Conservation (phyloP, 805 yeast species). For the Alloascoidea africana region DNA sequence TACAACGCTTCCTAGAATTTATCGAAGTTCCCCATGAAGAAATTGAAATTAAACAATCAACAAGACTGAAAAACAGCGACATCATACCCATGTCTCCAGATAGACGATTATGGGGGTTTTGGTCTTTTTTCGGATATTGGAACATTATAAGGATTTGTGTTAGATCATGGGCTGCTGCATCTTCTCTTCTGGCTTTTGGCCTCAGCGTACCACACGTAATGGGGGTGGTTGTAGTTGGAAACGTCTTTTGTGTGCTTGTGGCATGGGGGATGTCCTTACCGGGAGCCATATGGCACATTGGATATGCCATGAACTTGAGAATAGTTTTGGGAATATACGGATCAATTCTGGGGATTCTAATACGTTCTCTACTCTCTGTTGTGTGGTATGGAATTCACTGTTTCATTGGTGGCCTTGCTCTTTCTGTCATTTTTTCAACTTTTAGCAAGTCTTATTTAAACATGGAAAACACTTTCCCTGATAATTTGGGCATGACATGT, state of each 20-base stretch:
- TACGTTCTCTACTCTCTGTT: slow-evolving; percentile 27
- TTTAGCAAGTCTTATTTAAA: no score
- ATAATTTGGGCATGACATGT: slow-evolving; percentile 26
- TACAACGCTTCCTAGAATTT: no score
- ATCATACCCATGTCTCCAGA: slow-evolving; percentile 28
- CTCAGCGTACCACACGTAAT: slow-evolving; percentile 27
- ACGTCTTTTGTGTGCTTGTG: slow-evolving; percentile 22
- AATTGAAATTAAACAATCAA: no score
- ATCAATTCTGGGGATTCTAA: slow-evolving; percentile 25
- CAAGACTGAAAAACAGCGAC: slow-evolving; percentile 15
- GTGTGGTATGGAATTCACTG: slow-evolving; percentile 33
- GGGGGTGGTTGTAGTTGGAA: slow-evolving; percentile 27
- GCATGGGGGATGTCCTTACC: slow-evolving; percentile 29
- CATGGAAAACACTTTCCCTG: no score
- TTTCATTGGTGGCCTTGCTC: slow-evolving; percentile 29
- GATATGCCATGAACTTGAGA: slow-evolving; percentile 29
- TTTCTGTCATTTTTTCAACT: slow-evolving; percentile 22
- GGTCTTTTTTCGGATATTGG: slow-evolving; percentile 20
- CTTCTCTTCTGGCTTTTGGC: slow-evolving; percentile 27
- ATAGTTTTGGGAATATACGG: slow-evolving; percentile 32
- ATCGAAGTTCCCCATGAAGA: no score
- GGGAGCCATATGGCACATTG: slow-evolving; percentile 35
- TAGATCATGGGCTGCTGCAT: slow-evolving; percentile 28
- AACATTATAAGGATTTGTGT: no score
- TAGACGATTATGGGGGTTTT: slow-evolving; percentile 30